Evolutionary conservation across 352 stramenopile genomes (phyloP), one percentile per base, ranked within the genome.

Genomic region (Phytophthora tentaculata): DNA sequence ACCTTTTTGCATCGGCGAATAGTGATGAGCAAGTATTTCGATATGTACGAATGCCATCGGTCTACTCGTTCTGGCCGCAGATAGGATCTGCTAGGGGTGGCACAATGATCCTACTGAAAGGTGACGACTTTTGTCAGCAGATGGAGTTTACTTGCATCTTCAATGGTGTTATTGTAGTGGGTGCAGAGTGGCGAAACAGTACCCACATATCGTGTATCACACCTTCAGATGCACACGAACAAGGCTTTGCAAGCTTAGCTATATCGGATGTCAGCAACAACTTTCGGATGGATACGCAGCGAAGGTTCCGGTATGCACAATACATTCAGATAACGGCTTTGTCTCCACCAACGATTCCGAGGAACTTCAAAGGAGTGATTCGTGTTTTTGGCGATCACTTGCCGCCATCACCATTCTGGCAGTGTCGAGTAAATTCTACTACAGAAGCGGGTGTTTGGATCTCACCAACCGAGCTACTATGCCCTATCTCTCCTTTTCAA

Each of bases 121-220:
- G 79, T 8, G 56, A 70, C 16, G 60, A 61, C 16, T 83, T 87
- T 32, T 32, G 56, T 39, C 32, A 66, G 7, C 24, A 60, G 9
- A 55, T 73, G 6, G 6, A 47, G 0, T 65, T 84, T 17, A 58
- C 62, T n/a, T 89, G 79, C 35, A 49, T 72, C 22, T 84, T 89
- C 29, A 64, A 72, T 13, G 35, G 47, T 26, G 39, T 59, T 5
- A 60, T 20, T 17, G 29, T 55, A 12, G 65, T 60, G 0, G 5
- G 43, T 61, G 61, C 69, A 4, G 14, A 51, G 22, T 61, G 69
- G 41, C 54, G 76, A 29, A 88, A 81, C 59, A 29, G 43, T 20
- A 81, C 72, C 9, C 24, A 67, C 13, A n/a, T 80, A 0, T 39
- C 28, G 12, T 88, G 79, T 8, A 61, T 35, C 0, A 67, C 69